Evolutionary conservation across 805 yeast species (phyloP), one percentile per base, ranked within the genome.

Genomic region (Peterozyma xylosa): DNA sequence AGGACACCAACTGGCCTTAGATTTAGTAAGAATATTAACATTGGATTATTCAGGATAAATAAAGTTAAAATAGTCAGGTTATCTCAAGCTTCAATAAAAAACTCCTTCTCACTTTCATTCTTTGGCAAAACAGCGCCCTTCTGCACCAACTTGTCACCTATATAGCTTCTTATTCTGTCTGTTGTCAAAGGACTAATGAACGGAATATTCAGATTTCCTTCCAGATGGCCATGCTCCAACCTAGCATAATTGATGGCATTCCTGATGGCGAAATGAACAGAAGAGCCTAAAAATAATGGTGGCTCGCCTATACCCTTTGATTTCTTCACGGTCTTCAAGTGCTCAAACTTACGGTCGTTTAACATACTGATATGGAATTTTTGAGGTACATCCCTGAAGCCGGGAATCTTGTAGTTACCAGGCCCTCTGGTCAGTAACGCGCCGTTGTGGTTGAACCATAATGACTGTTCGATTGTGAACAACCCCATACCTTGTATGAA

Each of bases 281-380:
- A 48, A n/a, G 60, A 55, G 2, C 76, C 76, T 30, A 71, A 51
- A 48, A 71, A 69, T 43, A 71, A 53, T n/a, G 76, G 76, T 7
- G 76, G 76, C 54, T 71, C 76, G 21, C 76, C 76, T 41, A 71
- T 66, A 30, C 76, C 76, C 50, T 70, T 70, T 33, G 72, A 66
- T 29, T 67, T 54, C 48, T 66, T 64, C 40, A 71, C 66, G 3
- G 74, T 68, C 49, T 67, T 67, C 51, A 71, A 55, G 53, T 70
- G 74, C 45, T 56, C 54, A 52, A 67, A 71, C 15, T 63, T 68
- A 13, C 70, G 57, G 41, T 64, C 73, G 37, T 61, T 60, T 35
- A 69, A 54, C 55, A 69, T 59, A 13, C 66, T 55, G 14, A 71
- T 71, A 45, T 65, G 65, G 56, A 70, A 71, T 30, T 53, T 56